These are phyloP conservation scores for Osmozyma mogii DNA, from an alignment of 805 yeast species.

Conservation along the genomic window DNA sequence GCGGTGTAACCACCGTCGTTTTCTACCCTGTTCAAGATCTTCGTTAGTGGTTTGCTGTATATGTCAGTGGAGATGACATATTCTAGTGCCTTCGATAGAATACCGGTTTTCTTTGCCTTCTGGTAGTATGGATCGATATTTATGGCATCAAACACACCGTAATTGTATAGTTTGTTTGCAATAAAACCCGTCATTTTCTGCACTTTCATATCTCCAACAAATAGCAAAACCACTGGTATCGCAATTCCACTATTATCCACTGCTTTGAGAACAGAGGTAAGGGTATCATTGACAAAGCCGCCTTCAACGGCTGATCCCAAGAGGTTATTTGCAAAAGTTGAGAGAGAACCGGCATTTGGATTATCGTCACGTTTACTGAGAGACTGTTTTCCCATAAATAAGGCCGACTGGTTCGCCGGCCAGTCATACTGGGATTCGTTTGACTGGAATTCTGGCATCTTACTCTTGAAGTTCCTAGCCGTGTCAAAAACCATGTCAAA, in stretches of 20 bases:
- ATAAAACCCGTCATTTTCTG: conserved; percentile 15
- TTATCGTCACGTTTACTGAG: neutral
- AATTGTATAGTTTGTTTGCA: conserved; percentile 21
- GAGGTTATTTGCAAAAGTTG: conserved; percentile 23
- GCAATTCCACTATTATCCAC: conserved; percentile 24
- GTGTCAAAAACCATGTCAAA: conserved; percentile 23
- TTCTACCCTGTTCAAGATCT: too few relatives aligned
- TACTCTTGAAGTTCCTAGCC: conserved; percentile 20
- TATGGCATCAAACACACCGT: conserved; percentile 25
- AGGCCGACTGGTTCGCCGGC: too few relatives aligned
- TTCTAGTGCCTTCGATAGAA: conserved; percentile 17
- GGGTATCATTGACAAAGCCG: conserved; percentile 13
- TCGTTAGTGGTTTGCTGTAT: too few relatives aligned
- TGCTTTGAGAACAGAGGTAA: conserved; percentile 19
- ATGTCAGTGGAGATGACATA: too few relatives aligned
- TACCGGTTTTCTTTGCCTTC: conserved; percentile 15
- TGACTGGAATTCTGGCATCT: conserved; percentile 19
- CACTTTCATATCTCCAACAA: conserved; percentile 15
- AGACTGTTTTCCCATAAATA: neutral
- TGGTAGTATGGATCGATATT: conserved; percentile 18
- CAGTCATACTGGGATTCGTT: too few relatives aligned
- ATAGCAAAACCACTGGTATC: conserved; percentile 18
- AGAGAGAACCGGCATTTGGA: conserved; percentile 24
- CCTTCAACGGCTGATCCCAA: conserved; percentile 17
- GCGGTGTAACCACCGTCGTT: too few relatives aligned